Conservation (phyloP, 2,329 filamentous ascomycete genomes). For the Neonectria hederae region DNA sequence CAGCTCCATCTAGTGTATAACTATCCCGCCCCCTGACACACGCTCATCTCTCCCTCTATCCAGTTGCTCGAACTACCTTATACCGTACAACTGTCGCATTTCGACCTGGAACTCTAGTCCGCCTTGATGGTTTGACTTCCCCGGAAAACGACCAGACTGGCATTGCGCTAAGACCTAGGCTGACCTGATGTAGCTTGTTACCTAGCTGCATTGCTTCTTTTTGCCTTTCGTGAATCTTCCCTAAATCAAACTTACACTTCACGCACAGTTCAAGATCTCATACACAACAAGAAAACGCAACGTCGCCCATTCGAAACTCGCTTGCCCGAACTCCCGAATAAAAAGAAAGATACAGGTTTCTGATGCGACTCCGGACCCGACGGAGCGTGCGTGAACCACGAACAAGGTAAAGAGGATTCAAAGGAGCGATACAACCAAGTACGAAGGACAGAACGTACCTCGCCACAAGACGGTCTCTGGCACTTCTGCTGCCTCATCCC, state of each 20-base stretch:
- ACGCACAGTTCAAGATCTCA: background rate
- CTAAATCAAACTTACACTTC: background rate
- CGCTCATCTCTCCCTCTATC: background rate
- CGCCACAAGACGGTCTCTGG: conserved; percentile 1
- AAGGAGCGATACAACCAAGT: conserved; percentile 11
- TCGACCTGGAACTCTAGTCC: background rate
- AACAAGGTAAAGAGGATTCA: background rate
- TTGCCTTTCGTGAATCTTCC: background rate
- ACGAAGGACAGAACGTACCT: background rate
- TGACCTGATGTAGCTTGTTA: conserved; percentile 18
- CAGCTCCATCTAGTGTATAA: conserved; percentile 11
- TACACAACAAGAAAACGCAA: background rate
- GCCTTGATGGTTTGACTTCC: conserved; percentile 3
- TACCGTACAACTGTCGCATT: background rate
- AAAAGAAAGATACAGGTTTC: background rate
- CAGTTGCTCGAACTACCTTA: background rate
- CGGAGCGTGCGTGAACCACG: background rate
- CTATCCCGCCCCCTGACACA: conserved; percentile 10
- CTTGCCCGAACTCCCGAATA: background rate
- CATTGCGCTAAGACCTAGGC: conserved; percentile 15
- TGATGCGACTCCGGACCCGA: background rate
- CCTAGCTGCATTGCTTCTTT: conserved; percentile 1
- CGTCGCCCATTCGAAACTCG: background rate
- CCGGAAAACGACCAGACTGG: background rate
- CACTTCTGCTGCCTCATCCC: conserved; percentile 1